Percentiles rank a stretch among this genome's conserved stretches.
These are phyloP conservation scores for Epichloe amarillans DNA, from an alignment of 2,329 filamentous ascomycete species.

Conservation along the genomic window DNA sequence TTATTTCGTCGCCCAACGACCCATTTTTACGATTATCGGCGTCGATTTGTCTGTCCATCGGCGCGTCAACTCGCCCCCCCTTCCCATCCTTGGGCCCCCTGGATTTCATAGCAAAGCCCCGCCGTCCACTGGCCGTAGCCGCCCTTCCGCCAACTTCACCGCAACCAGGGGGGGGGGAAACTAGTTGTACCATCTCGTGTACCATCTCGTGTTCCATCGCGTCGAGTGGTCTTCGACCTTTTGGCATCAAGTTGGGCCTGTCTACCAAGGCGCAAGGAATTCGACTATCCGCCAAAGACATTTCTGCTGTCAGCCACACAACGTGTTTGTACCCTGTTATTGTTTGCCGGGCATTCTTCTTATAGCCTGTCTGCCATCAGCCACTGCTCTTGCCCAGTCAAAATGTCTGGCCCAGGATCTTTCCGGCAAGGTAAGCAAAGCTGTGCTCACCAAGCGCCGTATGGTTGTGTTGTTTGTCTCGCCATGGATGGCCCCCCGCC, in stretches of 20 bases:
- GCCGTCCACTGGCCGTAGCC: constrained; percentile 1
- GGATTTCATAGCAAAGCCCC: constrained; percentile 1
- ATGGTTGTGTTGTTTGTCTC: not conserved
- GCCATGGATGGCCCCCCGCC: not conserved
- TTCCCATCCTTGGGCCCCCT: not conserved
- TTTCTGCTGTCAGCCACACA: not conserved
- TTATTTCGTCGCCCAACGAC: not conserved
- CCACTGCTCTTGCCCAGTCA: constrained; percentile 2
- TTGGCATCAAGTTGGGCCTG: constrained; percentile 2
- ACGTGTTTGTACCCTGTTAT: not conserved
- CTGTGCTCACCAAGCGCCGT: not conserved
- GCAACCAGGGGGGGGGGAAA: not conserved
- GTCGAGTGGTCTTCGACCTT: not conserved
- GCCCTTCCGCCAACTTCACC: constrained; percentile 2
- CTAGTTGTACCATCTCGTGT: not conserved
- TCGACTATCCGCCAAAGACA: not conserved
- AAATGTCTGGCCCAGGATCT: constrained; percentile 7
- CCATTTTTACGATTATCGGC: not conserved
- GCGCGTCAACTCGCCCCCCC: not conserved
- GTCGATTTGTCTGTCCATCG: constrained; percentile 1
- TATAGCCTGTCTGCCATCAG: not conserved
- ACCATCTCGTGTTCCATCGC: not conserved
- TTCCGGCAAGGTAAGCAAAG: constrained; percentile 9
- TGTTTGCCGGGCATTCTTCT: not conserved
- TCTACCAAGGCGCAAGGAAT: not conserved